Percentiles rank a stretch among this genome's conserved stretches.
Conservation (phyloP, 306 rosid species). For the Quercus alba region DNA sequence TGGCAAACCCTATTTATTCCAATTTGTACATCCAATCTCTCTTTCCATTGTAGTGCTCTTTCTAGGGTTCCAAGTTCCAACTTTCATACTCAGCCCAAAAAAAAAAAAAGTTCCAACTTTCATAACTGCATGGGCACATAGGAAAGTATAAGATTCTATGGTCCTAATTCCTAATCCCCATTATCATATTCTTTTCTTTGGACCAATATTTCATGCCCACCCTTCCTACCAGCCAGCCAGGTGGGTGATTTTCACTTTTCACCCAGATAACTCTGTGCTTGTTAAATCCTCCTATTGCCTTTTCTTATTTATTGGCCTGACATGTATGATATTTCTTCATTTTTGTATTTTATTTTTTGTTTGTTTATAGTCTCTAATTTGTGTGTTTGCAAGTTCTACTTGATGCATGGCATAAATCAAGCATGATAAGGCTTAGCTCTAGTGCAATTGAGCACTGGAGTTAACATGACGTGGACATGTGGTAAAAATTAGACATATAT, state of each 20-base stretch:
- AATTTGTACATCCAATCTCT: slow-evolving; percentile 16
- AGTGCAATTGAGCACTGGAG: too few species aligned
- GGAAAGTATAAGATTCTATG: slow-evolving; percentile 30
- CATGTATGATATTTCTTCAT: neutral
- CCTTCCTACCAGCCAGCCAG: neutral
- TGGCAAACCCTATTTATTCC: slow-evolving; percentile 28
- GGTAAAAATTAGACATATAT: too few species aligned
- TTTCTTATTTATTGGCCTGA: neutral
- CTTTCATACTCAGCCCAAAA: neutral
- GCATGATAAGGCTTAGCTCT: neutral
- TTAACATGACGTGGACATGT: too few species aligned
- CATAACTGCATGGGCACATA: slow-evolving; percentile 15
- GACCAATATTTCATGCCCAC: neutral
- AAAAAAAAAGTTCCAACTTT: slow-evolving; percentile 14
- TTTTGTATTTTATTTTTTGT: neutral
- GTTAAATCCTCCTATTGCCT: neutral
- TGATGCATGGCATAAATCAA: neutral
- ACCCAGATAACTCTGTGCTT: neutral
- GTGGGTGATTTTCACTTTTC: neutral
- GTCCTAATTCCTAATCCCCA: slow-evolving; percentile 13
- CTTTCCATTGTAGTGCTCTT: slow-evolving; percentile 13
- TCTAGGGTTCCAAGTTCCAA: slow-evolving; percentile 29
- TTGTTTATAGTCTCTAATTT: neutral
- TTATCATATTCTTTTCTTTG: slow-evolving; percentile 2
- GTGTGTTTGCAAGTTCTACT: neutral